Evolutionary conservation across 208 protist species (phyloP).

Genomic region (Strigomonas culicis): DNA sequence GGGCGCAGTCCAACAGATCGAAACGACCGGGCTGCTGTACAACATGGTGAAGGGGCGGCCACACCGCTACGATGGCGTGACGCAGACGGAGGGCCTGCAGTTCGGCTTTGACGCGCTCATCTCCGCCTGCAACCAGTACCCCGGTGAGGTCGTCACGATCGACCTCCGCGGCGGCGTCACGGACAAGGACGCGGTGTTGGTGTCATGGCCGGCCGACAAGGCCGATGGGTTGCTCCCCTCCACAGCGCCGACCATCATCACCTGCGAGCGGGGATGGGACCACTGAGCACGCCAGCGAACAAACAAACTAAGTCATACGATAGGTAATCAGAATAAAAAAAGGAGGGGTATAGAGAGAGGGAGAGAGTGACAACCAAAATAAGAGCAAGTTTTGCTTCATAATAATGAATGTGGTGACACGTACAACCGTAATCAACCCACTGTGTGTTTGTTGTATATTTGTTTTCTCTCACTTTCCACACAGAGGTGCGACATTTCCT

Average conservation of each 20-base stretch:
- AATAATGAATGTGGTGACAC: neutral
- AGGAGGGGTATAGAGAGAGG: no score
- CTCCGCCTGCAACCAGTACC: conserved; percentile 49
- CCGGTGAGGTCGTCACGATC: neutral
- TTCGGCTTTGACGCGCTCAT: conserved; percentile 60
- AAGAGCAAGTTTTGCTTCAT: no score
- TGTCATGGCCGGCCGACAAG: no score
- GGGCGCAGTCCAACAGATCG: conserved; percentile 22
- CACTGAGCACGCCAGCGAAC: no score
- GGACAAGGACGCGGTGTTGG: no score
- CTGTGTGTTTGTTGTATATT: conserved; percentile 19
- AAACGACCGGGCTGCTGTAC: conserved; percentile 40
- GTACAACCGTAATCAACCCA: neutral
- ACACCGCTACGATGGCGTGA: conserved; percentile 35
- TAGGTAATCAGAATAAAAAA: no score
- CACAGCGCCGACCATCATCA: no score
- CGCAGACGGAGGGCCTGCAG: conserved; percentile 29
- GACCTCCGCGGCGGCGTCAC: no score
- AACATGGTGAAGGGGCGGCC: conserved; percentile 57
- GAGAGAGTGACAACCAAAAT: no score
- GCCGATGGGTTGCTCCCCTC: no score
- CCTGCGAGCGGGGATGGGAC: no score
- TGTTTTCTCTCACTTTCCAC: conserved; percentile 15
- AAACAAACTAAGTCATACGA: no score
- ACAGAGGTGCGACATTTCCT: conserved; percentile 4